phyloP scores from a whole-genome alignment of 2,329 filamentous ascomycete species.

The Colletotrichum sp. region DNA sequence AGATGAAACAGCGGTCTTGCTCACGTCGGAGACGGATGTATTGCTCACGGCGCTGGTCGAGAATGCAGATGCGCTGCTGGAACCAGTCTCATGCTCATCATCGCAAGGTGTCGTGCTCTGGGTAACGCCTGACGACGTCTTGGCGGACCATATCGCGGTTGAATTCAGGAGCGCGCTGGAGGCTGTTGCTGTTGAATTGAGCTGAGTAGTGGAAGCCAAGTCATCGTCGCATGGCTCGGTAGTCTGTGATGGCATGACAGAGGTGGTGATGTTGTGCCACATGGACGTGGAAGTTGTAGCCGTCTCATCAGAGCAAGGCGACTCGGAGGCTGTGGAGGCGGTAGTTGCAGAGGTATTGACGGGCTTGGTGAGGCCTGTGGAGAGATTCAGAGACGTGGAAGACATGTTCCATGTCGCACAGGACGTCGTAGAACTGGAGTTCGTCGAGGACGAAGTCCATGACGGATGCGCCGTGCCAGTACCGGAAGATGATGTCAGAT shows the following conservation, averaged over 20 bases:
- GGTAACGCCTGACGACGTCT: background rate
- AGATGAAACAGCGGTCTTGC: background rate
- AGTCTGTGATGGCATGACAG: background rate
- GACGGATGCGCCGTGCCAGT: background rate
- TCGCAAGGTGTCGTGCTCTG: background rate
- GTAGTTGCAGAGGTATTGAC: background rate
- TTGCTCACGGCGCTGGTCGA: background rate
- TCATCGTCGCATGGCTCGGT: conserved; percentile 10
- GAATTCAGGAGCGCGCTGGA: background rate
- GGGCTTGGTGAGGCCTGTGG: background rate
- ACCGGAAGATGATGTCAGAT: background rate
- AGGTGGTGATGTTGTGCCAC: background rate
- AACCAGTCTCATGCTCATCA: background rate
- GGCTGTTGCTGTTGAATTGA: background rate
- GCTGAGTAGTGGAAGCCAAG: background rate
- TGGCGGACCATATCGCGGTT: background rate
- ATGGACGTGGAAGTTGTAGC: background rate
- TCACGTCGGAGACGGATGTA: background rate
- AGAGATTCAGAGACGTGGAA: background rate
- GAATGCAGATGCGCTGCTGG: background rate
- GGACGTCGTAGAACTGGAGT: background rate
- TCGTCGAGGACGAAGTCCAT: background rate
- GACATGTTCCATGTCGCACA: background rate
- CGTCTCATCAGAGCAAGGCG: background rate
- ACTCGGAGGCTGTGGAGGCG: background rate